These are phyloP conservation scores for Picochlorum sp. DNA, from an alignment of 139 green algal species.

Conservation along the genomic window DNA sequence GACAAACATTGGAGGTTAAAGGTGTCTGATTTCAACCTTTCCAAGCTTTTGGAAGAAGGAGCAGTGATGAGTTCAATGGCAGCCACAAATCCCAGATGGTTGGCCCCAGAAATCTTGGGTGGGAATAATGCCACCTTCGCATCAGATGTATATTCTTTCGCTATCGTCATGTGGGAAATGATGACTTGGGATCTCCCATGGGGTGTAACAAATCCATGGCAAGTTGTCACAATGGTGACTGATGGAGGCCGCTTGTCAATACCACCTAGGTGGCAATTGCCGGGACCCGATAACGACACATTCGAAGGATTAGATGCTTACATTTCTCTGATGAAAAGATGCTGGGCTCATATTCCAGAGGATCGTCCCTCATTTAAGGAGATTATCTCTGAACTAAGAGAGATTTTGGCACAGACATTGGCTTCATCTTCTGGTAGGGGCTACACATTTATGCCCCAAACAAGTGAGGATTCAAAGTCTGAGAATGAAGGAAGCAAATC, in stretches of 20 bases:
- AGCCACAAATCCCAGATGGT: constrained; percentile 46
- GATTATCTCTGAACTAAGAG: constrained; percentile 31
- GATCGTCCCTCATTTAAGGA: constrained; percentile 49
- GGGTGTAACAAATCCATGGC: constrained; percentile 37
- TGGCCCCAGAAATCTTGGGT: constrained; percentile 47
- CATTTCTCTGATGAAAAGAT: constrained; percentile 49
- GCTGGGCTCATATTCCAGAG: constrained; percentile 40
- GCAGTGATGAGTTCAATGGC: constrained; percentile 35
- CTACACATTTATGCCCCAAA: too few relatives aligned
- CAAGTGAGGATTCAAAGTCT: too few relatives aligned
- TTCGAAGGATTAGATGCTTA: constrained; percentile 33
- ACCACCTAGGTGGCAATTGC: constrained; percentile 27
- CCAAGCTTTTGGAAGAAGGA: constrained; percentile 37
- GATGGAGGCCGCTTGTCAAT: constrained; percentile 48
- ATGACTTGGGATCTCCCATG: constrained; percentile 80
- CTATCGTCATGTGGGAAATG: constrained; percentile 54
- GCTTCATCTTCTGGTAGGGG: too few relatives aligned
- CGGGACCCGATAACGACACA: constrained; percentile 16
- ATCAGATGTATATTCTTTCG: constrained; percentile 48
- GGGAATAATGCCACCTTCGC: constrained; percentile 27
- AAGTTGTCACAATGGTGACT: constrained; percentile 53
- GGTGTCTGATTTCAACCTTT: constrained; percentile 48
- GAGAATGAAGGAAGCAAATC: too few relatives aligned
- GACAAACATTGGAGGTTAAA: constrained; percentile 52
- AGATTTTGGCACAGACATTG: constrained; percentile 9